These are phyloP conservation scores for Xylaria scruposa DNA, from an alignment of 495 filamentous ascomycete species.

Conservation along the genomic window DNA sequence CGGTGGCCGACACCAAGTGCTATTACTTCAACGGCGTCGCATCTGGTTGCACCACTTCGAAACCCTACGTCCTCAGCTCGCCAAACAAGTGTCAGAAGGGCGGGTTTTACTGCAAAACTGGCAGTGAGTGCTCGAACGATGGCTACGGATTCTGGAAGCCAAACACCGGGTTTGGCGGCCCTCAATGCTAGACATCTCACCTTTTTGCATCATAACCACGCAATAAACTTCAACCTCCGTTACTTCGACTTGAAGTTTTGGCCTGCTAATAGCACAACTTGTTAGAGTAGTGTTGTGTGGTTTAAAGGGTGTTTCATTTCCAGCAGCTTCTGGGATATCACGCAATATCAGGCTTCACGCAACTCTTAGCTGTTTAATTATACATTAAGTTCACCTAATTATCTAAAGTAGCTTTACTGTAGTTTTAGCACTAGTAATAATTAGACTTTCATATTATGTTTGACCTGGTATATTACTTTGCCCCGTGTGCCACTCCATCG, in stretches of 20 bases:
- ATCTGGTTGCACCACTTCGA: slow-evolving; percentile 2
- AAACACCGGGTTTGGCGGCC: slow-evolving; percentile 4
- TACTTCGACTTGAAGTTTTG: not conserved
- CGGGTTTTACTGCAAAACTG: not conserved
- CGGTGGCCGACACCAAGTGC: not conserved
- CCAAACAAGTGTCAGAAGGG: slow-evolving; percentile 4
- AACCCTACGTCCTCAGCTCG: not conserved
- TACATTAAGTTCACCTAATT: slow-evolving; percentile 1
- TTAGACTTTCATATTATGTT: not conserved
- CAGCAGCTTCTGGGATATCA: not conserved
- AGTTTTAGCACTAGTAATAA: not conserved
- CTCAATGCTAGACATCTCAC: not conserved
- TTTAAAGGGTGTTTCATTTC: not conserved
- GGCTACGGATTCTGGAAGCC: slow-evolving; percentile 2
- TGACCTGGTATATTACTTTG: too few species aligned
- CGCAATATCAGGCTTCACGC: not conserved
- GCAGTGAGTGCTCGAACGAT: not conserved
- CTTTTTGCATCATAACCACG: not conserved
- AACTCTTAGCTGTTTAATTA: not conserved
- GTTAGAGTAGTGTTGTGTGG: not conserved
- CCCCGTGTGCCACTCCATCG: too few species aligned
- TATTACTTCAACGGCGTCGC: slow-evolving; percentile 9
- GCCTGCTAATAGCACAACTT: not conserved
- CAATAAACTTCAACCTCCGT: not conserved
- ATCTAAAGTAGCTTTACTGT: not conserved